A percentile compares a stretch with the other conserved stretches of the same genome.
Evolutionary conservation across 192 early-diverging fungal species (phyloP).

Genomic region (Phycomyces nitens): DNA sequence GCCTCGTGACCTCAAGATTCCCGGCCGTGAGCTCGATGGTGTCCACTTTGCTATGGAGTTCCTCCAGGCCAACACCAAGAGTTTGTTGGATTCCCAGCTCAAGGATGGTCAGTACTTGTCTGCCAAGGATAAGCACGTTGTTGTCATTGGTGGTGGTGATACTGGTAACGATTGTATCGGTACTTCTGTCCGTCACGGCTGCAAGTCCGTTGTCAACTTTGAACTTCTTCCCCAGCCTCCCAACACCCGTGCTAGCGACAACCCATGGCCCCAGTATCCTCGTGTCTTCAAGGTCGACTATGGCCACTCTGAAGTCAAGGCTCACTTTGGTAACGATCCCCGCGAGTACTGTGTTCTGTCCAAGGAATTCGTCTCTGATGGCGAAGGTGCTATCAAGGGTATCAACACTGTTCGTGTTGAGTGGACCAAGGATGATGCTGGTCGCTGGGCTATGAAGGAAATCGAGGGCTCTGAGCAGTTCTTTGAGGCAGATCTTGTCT

Average conservation of each 20-base stretch:
- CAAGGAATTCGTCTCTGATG: conserved; percentile 90
- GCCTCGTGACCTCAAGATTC: conserved; percentile 93
- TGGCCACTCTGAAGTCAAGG: conserved; percentile 88
- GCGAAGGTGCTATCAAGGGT: conserved; percentile 76
- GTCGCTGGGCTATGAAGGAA: conserved; percentile 88
- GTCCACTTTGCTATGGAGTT: conserved; percentile 99
- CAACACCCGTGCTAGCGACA: conserved; percentile 73
- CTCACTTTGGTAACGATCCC: conserved; percentile 91
- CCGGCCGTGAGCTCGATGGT: conserved; percentile 80
- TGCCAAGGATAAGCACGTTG: conserved; percentile 89
- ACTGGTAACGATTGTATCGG: conserved; percentile 97
- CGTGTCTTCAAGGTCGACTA: conserved; percentile 95
- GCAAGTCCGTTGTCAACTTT: conserved; percentile 90
- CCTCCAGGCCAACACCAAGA: conserved; percentile 86
- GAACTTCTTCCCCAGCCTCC: conserved; percentile 95
- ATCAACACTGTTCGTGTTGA: conserved; percentile 94
- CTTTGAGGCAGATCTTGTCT: conserved; percentile 86
- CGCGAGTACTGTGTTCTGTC: conserved; percentile 93
- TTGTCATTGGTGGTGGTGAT: conserved; percentile 98
- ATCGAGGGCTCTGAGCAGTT: conserved; percentile 80
- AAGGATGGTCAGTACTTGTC: conserved; percentile 70
- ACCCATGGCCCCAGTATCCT: conserved; percentile 98
- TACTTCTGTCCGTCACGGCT: conserved; percentile 90
- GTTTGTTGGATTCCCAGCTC: conserved; percentile 77
- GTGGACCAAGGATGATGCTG: conserved; percentile 81